Evolutionary conservation across 2,329 filamentous ascomycete genomes (phyloP).

Genomic region (Ceratocystis ficicola): DNA sequence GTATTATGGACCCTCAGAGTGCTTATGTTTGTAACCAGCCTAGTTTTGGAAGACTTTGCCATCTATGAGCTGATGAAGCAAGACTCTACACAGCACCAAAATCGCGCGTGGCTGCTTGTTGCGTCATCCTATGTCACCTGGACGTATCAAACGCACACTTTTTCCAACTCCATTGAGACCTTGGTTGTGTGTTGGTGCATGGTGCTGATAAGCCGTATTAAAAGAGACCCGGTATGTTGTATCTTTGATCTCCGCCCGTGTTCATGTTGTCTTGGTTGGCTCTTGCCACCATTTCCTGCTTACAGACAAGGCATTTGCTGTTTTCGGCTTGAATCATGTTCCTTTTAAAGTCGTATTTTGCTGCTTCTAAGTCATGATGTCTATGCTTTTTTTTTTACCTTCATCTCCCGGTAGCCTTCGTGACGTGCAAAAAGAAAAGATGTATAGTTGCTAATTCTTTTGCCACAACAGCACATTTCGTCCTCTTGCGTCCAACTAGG

Average conservation of each 20-base stretch:
- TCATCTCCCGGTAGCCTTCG: background rate
- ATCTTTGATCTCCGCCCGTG: background rate
- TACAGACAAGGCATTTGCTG: background rate
- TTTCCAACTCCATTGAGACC: slow-evolving; percentile 95
- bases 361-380: background rate
- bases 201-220: slow-evolving; percentile 78
- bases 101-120: slow-evolving; percentile 66
- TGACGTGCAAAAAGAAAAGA: background rate
- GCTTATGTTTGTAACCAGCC: slow-evolving; percentile 89
- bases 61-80: slow-evolving; percentile 66
- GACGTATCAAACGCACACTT: slow-evolving; percentile 97
- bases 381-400: background rate
- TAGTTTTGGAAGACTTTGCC: slow-evolving; percentile 96
- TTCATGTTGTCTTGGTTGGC: background rate
- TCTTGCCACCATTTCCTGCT: background rate
- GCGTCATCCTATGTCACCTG: slow-evolving; percentile 97
- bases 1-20: slow-evolving; percentile 83
- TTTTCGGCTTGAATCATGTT: background rate
- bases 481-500: slow-evolving; percentile 67
- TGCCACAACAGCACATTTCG: slow-evolving; percentile 55
- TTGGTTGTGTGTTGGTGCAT: slow-evolving; percentile 85
- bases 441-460: slow-evolving; percentile 24
- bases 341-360: background rate
- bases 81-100: slow-evolving; percentile 57
- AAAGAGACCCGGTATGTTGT: slow-evolving; percentile 57